A percentile compares a stretch with the other conserved stretches of the same genome.
phyloP scores from a whole-genome alignment of 108 stramenopile genomes.

The Nitzschia sp. region DNA sequence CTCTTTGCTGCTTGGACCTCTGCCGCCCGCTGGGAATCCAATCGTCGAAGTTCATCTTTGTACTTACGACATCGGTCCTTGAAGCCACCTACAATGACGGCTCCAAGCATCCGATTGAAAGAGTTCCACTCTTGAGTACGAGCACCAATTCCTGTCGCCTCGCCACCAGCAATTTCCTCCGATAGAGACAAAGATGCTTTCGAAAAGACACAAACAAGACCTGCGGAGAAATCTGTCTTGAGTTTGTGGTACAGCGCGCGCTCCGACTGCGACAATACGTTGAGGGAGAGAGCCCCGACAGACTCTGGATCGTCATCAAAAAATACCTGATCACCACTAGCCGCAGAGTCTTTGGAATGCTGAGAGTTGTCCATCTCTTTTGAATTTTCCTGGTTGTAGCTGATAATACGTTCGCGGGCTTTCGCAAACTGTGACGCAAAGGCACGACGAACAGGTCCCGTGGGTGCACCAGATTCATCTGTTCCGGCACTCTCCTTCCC shows the following conservation, averaged over 20 bases:
- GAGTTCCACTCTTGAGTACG: conserved; percentile 70
- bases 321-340: conserved; percentile 20
- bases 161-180: conserved; percentile 1
- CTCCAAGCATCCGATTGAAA: conserved; percentile 62
- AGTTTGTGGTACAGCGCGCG: conserved; percentile 63
- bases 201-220: conserved; percentile 58
- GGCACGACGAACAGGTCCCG: conserved; percentile 12
- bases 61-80: conserved; percentile 66
- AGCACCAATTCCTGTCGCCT: conserved; percentile 15
- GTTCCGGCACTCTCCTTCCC: background rate
- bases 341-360: conserved; percentile 31
- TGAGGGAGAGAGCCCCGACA: conserved; percentile 10
- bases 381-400: conserved; percentile 1
- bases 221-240: conserved; percentile 74
- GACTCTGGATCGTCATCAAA: conserved; percentile 17
- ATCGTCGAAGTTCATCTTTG: conserved; percentile 66
- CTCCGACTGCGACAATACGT: conserved; percentile 44
- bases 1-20: conserved; percentile 35
- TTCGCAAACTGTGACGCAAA: conserved; percentile 15
- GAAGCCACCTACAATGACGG: conserved; percentile 68
- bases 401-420: conserved; percentile 26
- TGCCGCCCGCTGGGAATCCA: conserved; percentile 56
- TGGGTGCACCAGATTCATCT: background rate
- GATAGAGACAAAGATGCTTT: conserved; percentile 43
- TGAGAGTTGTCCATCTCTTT: conserved; percentile 12